Percentiles rank a stretch among this genome's conserved stretches.
These are phyloP conservation scores for Sphaerosporella brunnea DNA, from an alignment of 495 filamentous ascomycete species.

Conservation along the genomic window DNA sequence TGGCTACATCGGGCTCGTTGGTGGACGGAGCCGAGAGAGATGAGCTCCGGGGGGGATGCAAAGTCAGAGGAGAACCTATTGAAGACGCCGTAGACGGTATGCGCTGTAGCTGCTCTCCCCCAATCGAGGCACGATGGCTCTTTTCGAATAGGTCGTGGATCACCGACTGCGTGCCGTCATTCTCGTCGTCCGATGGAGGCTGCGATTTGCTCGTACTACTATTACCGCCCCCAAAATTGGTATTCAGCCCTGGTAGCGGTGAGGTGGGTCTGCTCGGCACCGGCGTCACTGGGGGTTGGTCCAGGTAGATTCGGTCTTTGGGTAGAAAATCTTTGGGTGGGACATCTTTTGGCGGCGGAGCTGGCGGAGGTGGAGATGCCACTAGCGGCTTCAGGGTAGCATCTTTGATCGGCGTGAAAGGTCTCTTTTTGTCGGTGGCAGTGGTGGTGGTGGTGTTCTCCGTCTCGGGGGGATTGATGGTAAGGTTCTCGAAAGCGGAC, in stretches of 20 bases:
- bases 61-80: conserved; percentile 26
- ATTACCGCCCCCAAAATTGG: conserved; percentile 4
- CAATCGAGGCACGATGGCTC: conserved; percentile 9
- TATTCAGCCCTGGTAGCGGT: conserved; percentile 7
- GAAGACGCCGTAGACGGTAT: conserved; percentile 13
- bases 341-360: conserved; percentile 12
- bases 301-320: conserved; percentile 36
- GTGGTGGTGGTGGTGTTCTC: no score
- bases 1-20: neutral
- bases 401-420: conserved; percentile 16
- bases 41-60: conserved; percentile 14
- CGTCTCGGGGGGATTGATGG: neutral
- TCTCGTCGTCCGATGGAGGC: conserved; percentile 33
- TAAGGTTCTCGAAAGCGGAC: neutral
- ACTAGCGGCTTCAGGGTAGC: conserved; percentile 5
- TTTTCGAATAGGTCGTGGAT: conserved; percentile 94
- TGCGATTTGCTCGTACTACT: conserved; percentile 7
- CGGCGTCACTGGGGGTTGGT: conserved; percentile 46
- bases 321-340: conserved; percentile 10
- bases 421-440: conserved; percentile 7
- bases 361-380: conserved; percentile 8
- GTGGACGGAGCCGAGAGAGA: neutral
- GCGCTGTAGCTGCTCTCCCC: conserved; percentile 16
- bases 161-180: conserved; percentile 59
- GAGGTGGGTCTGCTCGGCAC: conserved; percentile 19